Conservation (phyloP, 2,329 filamentous ascomycete species). For the Cercospora zeae-maydis region DNA sequence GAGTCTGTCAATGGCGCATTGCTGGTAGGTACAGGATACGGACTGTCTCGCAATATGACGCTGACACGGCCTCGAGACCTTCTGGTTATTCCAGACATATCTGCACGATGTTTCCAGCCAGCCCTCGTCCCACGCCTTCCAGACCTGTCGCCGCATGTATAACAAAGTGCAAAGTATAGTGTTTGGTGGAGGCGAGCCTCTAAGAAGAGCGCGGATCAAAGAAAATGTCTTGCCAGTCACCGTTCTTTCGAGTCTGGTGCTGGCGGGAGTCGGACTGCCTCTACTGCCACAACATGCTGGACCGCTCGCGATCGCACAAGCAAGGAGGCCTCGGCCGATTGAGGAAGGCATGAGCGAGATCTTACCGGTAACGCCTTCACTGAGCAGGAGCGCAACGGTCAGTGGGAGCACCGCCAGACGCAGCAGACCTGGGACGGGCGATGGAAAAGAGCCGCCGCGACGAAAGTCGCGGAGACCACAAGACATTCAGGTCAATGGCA, state of each 20-base stretch:
- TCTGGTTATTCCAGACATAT: constrained; percentile 88
- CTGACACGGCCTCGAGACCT: constrained; percentile 57
- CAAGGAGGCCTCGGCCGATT: constrained; percentile 66
- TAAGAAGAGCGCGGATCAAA: constrained; percentile 69
- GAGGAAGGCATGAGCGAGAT: constrained; percentile 61
- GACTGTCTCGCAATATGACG: neutral
- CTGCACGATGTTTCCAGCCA: constrained; percentile 74
- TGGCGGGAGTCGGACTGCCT: constrained; percentile 72
- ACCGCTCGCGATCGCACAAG: constrained; percentile 76
- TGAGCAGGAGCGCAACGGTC: constrained; percentile 67
- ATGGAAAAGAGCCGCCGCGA: constrained; percentile 25
- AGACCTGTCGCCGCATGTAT: constrained; percentile 78
- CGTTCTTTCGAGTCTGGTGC: constrained; percentile 73
- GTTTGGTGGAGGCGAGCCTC: constrained; percentile 69
- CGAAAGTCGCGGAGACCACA: constrained; percentile 38
- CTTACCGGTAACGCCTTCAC: constrained; percentile 52
- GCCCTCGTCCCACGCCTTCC: constrained; percentile 72
- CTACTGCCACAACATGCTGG: constrained; percentile 74
- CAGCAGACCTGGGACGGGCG: constrained; percentile 37
- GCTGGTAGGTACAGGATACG: constrained; percentile 55
- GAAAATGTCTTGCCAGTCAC: constrained; percentile 79
- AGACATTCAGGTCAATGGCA: constrained; percentile 29
- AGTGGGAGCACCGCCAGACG: constrained; percentile 45
- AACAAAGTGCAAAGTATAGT: constrained; percentile 87
- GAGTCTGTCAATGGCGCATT: constrained; percentile 81